These are phyloP conservation scores for Rhizophagus clarus DNA, from an alignment of 192 early-diverging fungal species.

Conservation along the genomic window DNA sequence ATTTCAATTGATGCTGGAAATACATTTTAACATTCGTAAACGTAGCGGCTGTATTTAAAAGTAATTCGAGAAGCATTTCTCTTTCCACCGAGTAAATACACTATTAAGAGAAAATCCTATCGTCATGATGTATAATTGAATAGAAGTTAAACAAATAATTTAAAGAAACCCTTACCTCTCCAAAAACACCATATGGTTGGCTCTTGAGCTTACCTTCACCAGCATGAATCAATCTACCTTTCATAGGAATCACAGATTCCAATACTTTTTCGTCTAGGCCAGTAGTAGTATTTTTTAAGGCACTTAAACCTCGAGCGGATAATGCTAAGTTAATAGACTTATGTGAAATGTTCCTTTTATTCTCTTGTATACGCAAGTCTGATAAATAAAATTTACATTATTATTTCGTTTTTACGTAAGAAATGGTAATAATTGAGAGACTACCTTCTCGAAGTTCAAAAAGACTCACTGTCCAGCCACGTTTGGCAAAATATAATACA, in stretches of 20 bases:
- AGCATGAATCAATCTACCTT: slow-evolving; percentile 89
- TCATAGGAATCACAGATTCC: slow-evolving; percentile 82
- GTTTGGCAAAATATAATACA: slow-evolving; percentile 88
- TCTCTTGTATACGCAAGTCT: slow-evolving; percentile 68
- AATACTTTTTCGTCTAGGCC: slow-evolving; percentile 68
- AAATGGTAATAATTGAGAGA: not conserved
- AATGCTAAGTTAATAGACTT: slow-evolving; percentile 95
- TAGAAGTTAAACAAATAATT: not conserved
- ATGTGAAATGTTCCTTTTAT: slow-evolving; percentile 54
- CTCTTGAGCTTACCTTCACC: slow-evolving; percentile 64
- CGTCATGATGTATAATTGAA: not conserved
- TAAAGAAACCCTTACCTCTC: slow-evolving; percentile 57
- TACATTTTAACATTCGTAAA: slow-evolving; percentile 69
- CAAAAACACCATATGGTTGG: slow-evolving; percentile 88
- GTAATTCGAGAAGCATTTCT: slow-evolving; percentile 74
- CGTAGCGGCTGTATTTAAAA: slow-evolving; percentile 74
- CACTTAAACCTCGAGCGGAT: slow-evolving; percentile 82
- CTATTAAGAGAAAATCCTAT: slow-evolving; percentile 40
- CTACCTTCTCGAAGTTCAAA: slow-evolving; percentile 84
- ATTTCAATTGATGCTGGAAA: slow-evolving; percentile 73
- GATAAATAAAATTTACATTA: not conserved
- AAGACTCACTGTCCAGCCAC: slow-evolving; percentile 87
- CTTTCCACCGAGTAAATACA: slow-evolving; percentile 95
- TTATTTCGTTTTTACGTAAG: not conserved
- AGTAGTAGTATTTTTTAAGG: slow-evolving; percentile 71